Conservation (phyloP, 2,329 filamentous ascomycete species). For the Penicillium italicum region DNA sequence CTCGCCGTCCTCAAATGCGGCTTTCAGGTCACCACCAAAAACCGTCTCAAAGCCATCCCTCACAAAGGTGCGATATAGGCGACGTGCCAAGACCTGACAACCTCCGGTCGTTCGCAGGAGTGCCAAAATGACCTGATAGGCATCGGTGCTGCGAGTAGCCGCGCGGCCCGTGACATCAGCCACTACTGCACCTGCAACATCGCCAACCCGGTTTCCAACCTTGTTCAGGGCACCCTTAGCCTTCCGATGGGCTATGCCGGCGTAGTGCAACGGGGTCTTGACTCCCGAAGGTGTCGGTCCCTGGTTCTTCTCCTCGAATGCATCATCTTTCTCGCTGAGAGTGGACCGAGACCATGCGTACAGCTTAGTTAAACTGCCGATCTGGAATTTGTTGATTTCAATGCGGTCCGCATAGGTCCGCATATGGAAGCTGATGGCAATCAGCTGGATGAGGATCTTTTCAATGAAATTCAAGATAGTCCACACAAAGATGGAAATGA, state of each 20-base stretch:
- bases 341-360: constrained; percentile 63
- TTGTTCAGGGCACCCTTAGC: constrained; percentile 73
- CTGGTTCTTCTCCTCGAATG: constrained; percentile 60
- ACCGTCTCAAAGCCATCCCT: constrained; percentile 73
- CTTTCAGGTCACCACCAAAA: constrained; percentile 69
- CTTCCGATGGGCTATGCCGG: constrained; percentile 67
- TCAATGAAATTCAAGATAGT: constrained; percentile 78
- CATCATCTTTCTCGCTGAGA: constrained; percentile 64
- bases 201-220: constrained; percentile 78
- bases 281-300: constrained; percentile 53
- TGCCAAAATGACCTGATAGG: constrained; percentile 77
- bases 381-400: constrained; percentile 87
- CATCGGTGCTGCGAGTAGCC: constrained; percentile 67
- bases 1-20: constrained; percentile 75
- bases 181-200: constrained; percentile 79
- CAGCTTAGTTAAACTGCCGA: constrained; percentile 63
- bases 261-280: constrained; percentile 69
- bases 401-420: constrained; percentile 89
- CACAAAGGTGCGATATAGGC: constrained; percentile 82
- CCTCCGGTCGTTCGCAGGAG: constrained; percentile 69
- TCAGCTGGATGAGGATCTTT: constrained; percentile 92
- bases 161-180: constrained; percentile 84
- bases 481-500: constrained; percentile 79
- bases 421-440: constrained; percentile 87
- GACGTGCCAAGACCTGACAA: constrained; percentile 78